These are phyloP conservation scores for Exophiala viscosa DNA, from an alignment of 2,329 filamentous ascomycete genomes.

Conservation along the genomic window DNA sequence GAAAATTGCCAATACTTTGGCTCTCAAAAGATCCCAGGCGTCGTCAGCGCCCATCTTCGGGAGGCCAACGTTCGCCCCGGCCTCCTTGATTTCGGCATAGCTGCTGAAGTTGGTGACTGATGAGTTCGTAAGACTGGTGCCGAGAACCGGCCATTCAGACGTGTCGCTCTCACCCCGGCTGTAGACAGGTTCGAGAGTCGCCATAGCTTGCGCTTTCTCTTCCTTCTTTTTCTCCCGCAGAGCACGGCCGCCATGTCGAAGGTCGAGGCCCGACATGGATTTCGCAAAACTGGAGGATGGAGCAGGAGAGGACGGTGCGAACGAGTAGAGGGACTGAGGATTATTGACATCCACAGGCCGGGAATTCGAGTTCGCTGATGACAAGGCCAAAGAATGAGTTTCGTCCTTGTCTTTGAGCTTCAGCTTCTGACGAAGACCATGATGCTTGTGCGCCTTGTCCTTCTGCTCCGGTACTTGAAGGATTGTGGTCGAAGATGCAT, in stretches of 20 bases:
- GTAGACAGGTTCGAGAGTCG: constrained; percentile 30
- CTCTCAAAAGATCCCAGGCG: constrained; percentile 64
- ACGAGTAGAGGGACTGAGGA: constrained; percentile 62
- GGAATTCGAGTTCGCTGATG: constrained; percentile 63
- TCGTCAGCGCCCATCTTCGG: constrained; percentile 66
- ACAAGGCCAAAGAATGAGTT: constrained; percentile 54
- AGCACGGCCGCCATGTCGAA: constrained; percentile 71
- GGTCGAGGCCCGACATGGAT: constrained; percentile 73
- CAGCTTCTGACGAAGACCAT: constrained; percentile 62
- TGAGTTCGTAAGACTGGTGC: constrained; percentile 22
- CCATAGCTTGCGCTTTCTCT: constrained; percentile 49
- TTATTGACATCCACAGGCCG: constrained; percentile 60
- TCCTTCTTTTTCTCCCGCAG: constrained; percentile 78
- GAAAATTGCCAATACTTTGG: constrained; percentile 60
- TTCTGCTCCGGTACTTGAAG: constrained; percentile 39
- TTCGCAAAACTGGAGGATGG: constrained; percentile 66
- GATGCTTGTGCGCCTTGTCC: constrained; percentile 53
- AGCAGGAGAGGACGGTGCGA: constrained; percentile 61
- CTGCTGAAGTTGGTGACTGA: constrained; percentile 23
- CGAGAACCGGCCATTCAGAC: constrained; percentile 28
- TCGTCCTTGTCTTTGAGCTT: constrained; percentile 62
- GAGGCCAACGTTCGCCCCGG: constrained; percentile 53
- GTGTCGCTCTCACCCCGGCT: constrained; percentile 28
- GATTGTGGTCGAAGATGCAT: constrained; percentile 56
- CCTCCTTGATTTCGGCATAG: constrained; percentile 27